Base-by-base conservation (phyloP, 2,329 filamentous ascomycete genomes). In the Penicillium sp. region DNA sequence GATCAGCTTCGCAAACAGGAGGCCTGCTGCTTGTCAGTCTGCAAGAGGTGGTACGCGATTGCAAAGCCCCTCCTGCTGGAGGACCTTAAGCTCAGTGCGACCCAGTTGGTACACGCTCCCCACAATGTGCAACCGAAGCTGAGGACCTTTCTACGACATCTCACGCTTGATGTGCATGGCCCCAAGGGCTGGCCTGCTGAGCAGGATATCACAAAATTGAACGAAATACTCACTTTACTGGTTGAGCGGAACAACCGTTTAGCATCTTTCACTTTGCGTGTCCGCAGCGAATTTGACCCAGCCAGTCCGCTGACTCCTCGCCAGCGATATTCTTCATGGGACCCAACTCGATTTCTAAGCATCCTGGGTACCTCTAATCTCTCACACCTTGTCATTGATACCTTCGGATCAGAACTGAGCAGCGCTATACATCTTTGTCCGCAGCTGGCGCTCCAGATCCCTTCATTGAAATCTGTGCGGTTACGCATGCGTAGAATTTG, bases 1-100 rank as follows among this genome's bases (percentile, higher is more conserved):
- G 31, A 52, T 42, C 42, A 35, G 14, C 54, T 56, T 40, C 37
- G 43, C 47, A 56, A 56, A 32, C 48, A 56, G 14, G 54, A 49
- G n/a, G 48, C 42, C 37, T 44, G 48, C 54, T 47, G 54, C 26
- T 29, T 56, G 39, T 31, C 31, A 5, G 42, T 56, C 11, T 56
- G 35, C 20, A 56, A 52, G 31, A 44, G 22, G 42, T 56, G 54
- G 54, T 52, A 48, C 22, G 11, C 31, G n/a, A 29, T 56, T 35
- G 48, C 37, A 47, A 11, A 47, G 43, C 22, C 43, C 22, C 24
- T 52, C 47, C 18, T 49, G 7, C 43, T 56, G 14, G 49, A 35
- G 18, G 54, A 56, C 26, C 26, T 52, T 5, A 20, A 11, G 18
- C 16, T 56, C 8, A 32, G 40, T 29, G 48, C 48, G 9, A 38